These are phyloP conservation scores for Actinomucor elegans DNA, from an alignment of 371 early-diverging fungal genomes.

Conservation along the genomic window DNA sequence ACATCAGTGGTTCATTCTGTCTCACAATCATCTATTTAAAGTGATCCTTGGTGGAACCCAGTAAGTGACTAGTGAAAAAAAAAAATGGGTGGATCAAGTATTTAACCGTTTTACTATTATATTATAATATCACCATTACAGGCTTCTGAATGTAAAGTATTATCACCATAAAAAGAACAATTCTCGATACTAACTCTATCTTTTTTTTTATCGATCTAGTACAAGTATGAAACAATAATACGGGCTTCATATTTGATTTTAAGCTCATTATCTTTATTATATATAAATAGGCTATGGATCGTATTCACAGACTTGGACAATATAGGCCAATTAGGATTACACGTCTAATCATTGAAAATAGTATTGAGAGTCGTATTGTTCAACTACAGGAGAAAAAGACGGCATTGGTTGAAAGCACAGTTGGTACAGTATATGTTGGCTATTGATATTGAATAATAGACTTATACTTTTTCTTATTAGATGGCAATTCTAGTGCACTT, in stretches of 20 bases:
- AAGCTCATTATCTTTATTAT: slow-evolving; percentile 16
- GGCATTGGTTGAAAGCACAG: slow-evolving; percentile 86
- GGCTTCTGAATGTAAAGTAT: slow-evolving; percentile 47
- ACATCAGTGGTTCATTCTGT: not conserved
- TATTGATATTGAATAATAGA: no score
- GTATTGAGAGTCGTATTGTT: slow-evolving; percentile 93
- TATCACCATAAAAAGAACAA: slow-evolving; percentile 32
- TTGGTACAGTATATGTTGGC: slow-evolving; percentile 78
- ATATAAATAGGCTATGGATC: slow-evolving; percentile 81
- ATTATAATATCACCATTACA: slow-evolving; percentile 2
- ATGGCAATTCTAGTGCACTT: slow-evolving; percentile 57
- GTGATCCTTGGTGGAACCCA: slow-evolving; percentile 96
- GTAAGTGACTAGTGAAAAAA: slow-evolving; percentile 18
- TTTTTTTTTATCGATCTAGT: no score
- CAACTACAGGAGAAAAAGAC: slow-evolving; percentile 95
- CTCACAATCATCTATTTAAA: not conserved
- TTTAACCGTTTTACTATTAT: not conserved
- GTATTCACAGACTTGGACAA: slow-evolving; percentile 92
- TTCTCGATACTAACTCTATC: no score
- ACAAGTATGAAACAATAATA: no score
- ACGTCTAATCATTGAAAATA: slow-evolving; percentile 90
- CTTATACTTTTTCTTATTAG: slow-evolving; percentile 10
- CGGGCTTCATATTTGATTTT: no score
- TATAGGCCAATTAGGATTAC: slow-evolving; percentile 87
- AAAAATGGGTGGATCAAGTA: not conserved